Evolutionary conservation across 192 early-diverging fungal genomes (phyloP).

Genomic region (Coemansia sp.): DNA sequence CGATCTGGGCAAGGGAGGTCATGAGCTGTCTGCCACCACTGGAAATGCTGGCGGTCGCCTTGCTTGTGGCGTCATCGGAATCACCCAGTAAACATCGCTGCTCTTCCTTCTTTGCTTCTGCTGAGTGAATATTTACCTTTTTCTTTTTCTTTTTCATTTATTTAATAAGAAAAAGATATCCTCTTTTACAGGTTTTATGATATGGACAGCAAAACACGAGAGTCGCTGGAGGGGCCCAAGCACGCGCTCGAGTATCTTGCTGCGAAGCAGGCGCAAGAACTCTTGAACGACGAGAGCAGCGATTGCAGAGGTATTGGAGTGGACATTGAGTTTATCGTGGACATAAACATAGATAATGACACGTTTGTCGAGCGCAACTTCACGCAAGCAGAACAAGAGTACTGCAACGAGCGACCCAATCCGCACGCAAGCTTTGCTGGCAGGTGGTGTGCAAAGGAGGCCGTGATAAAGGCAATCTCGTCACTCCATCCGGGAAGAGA

Average conservation of each 20-base stretch:
- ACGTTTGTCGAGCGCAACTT: constrained; percentile 93
- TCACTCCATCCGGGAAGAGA: constrained; percentile 54
- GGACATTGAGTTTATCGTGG: constrained; percentile 84
- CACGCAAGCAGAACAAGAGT: constrained; percentile 72
- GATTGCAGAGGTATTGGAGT: constrained; percentile 66
- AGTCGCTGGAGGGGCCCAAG: constrained; percentile 15
- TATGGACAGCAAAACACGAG: constrained; percentile 15
- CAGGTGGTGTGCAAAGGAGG: constrained; percentile 95
- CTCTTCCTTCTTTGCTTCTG: background rate
- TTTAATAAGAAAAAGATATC: background rate
- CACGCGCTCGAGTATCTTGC: constrained; percentile 23
- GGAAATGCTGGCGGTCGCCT: constrained; percentile 87
- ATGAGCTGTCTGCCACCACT: constrained; percentile 72
- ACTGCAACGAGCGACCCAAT: constrained; percentile 72
- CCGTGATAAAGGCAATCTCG: constrained; percentile 90
- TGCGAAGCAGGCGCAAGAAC: constrained; percentile 14
- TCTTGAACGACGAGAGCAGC: background rate
- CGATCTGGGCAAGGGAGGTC: constrained; percentile 79
- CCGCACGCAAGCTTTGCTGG: constrained; percentile 86
- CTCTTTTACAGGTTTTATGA: background rate
- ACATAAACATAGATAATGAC: constrained; percentile 78
- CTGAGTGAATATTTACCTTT: constrained; percentile 2
- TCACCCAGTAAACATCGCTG: constrained; percentile 42
- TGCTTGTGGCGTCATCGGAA: constrained; percentile 90
- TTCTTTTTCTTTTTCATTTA: constrained; percentile 4